phyloP scores from a whole-genome alignment of 2,329 filamentous ascomycete species.

The Stagonosporopsis rhizophila region DNA sequence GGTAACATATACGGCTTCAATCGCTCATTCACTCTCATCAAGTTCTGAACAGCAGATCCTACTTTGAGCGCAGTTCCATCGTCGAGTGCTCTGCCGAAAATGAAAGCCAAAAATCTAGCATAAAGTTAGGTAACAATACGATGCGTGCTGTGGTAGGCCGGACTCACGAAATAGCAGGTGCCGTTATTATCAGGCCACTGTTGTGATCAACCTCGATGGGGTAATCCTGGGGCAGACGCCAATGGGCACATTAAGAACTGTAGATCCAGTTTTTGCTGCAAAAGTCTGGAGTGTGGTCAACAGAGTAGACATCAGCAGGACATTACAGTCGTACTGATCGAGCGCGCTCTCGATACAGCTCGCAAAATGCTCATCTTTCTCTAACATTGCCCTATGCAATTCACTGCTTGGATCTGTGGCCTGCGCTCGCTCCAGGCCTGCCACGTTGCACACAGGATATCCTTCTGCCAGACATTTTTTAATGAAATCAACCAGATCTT shows the following conservation, averaged over 20 bases:
- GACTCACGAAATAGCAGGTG: conserved; percentile 58
- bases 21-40: not conserved
- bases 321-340: conserved; percentile 61
- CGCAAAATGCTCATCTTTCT: conserved; percentile 58
- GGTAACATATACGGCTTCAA: conserved; percentile 13
- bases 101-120: conserved; percentile 15
- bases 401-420: conserved; percentile 54
- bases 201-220: conserved; percentile 48
- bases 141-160: not conserved
- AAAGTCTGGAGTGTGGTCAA: conserved; percentile 53
- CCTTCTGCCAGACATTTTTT: conserved; percentile 59
- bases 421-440: conserved; percentile 16
- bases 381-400: conserved; percentile 62
- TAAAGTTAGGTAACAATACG: not conserved
- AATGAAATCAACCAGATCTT: conserved; percentile 61
- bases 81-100: conserved; percentile 12
- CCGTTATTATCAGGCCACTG: conserved; percentile 57
- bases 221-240: conserved; percentile 59
- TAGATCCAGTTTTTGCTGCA: conserved; percentile 53
- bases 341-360: conserved; percentile 66
- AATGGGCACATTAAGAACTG: conserved; percentile 67
- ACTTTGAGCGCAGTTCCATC: conserved; percentile 17
- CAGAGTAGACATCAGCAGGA: conserved; percentile 63
- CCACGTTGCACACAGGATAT: conserved; percentile 64
- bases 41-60: conserved; percentile 11